Conservation (phyloP, 805 yeast species). For the Candida taoyuanica region DNA sequence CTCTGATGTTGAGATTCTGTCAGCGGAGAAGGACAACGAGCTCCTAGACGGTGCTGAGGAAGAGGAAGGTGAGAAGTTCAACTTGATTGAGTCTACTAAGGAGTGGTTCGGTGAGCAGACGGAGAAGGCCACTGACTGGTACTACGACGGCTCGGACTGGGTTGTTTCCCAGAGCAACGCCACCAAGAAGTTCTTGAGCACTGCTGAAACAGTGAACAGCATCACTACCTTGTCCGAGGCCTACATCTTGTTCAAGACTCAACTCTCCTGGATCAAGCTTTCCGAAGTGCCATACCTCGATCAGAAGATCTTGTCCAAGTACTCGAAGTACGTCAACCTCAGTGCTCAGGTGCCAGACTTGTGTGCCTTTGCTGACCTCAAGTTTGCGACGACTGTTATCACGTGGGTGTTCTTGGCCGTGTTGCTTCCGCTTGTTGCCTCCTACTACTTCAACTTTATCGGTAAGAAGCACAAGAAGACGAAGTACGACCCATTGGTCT, state of each 20-base stretch:
- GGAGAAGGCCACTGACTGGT: slow-evolving; percentile 21
- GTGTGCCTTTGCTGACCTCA: slow-evolving; percentile 16
- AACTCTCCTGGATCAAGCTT: slow-evolving; percentile 19
- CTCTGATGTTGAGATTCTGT: slow-evolving; percentile 14
- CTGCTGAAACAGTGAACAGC: slow-evolving; percentile 26
- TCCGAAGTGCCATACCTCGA: slow-evolving; percentile 19
- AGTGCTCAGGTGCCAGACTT: slow-evolving; percentile 20
- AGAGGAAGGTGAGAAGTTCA: slow-evolving; percentile 12
- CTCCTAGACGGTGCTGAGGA: slow-evolving; percentile 11
- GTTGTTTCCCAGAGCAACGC: slow-evolving; percentile 11
- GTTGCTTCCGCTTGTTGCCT: slow-evolving; percentile 22
- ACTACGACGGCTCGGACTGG: slow-evolving; percentile 13
- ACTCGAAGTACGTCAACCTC: slow-evolving; percentile 11
- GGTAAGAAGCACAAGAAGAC: slow-evolving; percentile 30
- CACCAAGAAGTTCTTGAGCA: slow-evolving; percentile 24
- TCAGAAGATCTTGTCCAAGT: slow-evolving; percentile 21
- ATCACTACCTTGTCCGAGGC: slow-evolving; percentile 20
- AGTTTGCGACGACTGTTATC: slow-evolving; percentile 17
- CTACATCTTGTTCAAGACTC: slow-evolving; percentile 12
- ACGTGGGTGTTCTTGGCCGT: slow-evolving; percentile 25
- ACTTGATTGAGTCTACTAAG: slow-evolving; percentile 15
- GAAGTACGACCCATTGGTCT: slow-evolving; percentile 50
- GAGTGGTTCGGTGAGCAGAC: slow-evolving; percentile 22
- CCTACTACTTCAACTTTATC: slow-evolving; percentile 30
- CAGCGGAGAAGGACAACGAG: slow-evolving; percentile 8